These are phyloP conservation scores for Eutrema salsugineum DNA, from an alignment of 441 rosid species.

Conservation along the genomic window DNA sequence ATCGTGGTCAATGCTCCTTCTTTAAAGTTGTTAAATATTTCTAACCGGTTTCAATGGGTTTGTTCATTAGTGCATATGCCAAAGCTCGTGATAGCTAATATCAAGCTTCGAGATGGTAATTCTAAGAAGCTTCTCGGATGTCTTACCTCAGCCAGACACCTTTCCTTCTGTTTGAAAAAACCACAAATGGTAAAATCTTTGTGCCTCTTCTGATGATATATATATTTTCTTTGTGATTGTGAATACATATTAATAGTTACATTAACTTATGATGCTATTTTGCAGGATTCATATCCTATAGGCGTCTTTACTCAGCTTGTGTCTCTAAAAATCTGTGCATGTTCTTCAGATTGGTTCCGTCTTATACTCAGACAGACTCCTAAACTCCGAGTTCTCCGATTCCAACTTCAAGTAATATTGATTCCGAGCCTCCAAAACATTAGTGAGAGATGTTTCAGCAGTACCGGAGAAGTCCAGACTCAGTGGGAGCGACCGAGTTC, in stretches of 20 bases:
- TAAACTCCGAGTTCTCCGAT: constrained; percentile 4
- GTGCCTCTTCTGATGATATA: too few species aligned
- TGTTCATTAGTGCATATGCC: not conserved
- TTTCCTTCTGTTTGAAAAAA: not conserved
- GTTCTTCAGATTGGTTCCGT: not conserved
- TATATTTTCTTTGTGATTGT: too few species aligned
- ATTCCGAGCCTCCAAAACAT: not conserved
- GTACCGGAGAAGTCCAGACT: not conserved
- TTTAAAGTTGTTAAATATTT: not conserved
- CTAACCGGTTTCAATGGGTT: not conserved
- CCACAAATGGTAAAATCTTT: not conserved
- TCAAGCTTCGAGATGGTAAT: not conserved
- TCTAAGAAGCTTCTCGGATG: not conserved
- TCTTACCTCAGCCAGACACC: not conserved
- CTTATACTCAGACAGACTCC: not conserved
- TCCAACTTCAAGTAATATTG: not conserved
- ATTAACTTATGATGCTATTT: not conserved
- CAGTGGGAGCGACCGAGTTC: not conserved
- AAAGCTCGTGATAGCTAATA: not conserved
- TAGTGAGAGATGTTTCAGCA: not conserved
- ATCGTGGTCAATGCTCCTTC: not conserved
- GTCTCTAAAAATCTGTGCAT: constrained; percentile 1
- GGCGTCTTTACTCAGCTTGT: not conserved
- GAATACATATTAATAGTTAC: too few species aligned
- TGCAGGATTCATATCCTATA: not conserved